Conservation (phyloP, 768 basidiomycete species). For the Lentinus brumalis region DNA sequence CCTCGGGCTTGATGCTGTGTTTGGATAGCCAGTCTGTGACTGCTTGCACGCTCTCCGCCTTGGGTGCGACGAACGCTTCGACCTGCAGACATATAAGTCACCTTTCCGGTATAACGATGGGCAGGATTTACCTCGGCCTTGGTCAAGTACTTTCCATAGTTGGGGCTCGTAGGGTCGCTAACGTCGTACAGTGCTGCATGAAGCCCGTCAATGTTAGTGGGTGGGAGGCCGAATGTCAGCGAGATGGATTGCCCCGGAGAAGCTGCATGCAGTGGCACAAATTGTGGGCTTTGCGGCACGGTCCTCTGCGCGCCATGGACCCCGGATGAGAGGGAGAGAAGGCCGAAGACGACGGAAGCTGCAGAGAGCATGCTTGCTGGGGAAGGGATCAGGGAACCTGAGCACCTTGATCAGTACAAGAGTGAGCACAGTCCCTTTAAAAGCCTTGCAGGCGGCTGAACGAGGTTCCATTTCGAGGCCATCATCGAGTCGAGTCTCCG, state of each 20-base stretch:
- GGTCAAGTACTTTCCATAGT: slow-evolving; percentile 41
- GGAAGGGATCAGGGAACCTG: too few relatives aligned
- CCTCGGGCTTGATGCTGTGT: slow-evolving; percentile 23
- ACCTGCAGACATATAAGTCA: slow-evolving; percentile 30
- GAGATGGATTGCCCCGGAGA: neutral
- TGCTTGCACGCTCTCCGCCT: slow-evolving; percentile 20
- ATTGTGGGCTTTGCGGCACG: too few relatives aligned
- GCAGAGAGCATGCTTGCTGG: too few relatives aligned
- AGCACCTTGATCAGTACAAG: too few relatives aligned
- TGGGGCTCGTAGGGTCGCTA: slow-evolving; percentile 36
- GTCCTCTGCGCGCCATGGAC: too few relatives aligned
- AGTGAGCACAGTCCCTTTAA: too few relatives aligned
- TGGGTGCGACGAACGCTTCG: slow-evolving; percentile 39
- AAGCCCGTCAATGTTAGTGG: slow-evolving; percentile 36
- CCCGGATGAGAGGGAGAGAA: too few relatives aligned
- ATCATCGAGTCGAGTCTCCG: too few relatives aligned
- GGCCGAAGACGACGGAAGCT: too few relatives aligned
- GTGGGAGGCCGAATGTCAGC: slow-evolving; percentile 38
- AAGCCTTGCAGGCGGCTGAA: too few relatives aligned
- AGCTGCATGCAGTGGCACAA: neutral
- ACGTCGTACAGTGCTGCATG: slow-evolving; percentile 36
- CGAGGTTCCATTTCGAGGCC: too few relatives aligned
- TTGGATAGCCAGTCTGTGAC: slow-evolving; percentile 29
- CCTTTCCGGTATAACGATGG: neutral
- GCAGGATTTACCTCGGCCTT: slow-evolving; percentile 32